Evolutionary conservation across 208 protist species (phyloP), one percentile per base, ranked within the genome.

Genomic region (Acanthamoeba healyi): DNA sequence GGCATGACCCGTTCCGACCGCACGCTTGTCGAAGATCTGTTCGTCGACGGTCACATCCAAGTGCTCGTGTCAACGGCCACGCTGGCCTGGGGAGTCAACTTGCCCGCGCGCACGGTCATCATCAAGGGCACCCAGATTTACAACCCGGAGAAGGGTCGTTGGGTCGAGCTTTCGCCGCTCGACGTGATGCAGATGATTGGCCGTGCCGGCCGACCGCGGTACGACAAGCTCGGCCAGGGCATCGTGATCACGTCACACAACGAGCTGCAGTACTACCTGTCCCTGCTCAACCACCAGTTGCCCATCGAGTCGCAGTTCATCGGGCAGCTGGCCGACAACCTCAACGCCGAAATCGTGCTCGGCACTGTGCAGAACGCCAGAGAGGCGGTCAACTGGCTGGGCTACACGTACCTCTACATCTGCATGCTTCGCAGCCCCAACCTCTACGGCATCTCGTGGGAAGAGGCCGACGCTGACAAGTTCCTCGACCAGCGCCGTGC

Each of bases 21-120:
- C 63, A 99, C 98, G 38, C 87, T 99, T 15, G 98, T 99, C 2
- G 99, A 99, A 95, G 95, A 98, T 51, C 96, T 99, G 40, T 99
- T 99, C 96, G 96, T 96, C n/a, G 97, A 98, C 1, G 98, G 99
- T 24, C 97, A 97, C 86, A 97, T 99, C 90, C 97, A 97, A n/a
- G 98, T 99, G 46, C 97, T 99, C 58, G 97, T 98, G 63, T 99
- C 98, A 95, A 99, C 99, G 36, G 99, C 99, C 46, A 99, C 99
- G 19, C 97, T 99, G 32, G 99, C 99, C 42, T 99, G 99, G 99
- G 99, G 99, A 96, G 99, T 99, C 34, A 99, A 99, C 96, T 94
- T 99, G 36, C 99, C 99, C 14, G 99, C 99, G 10, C 99, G 99
- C 96, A 99, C 98, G 14, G 99, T 99, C 40, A 97, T 99, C 58